A percentile compares a stretch with the other conserved stretches of the same genome.
Evolutionary conservation across 495 filamentous ascomycete species (phyloP).

Genomic region (Podospora anserina): DNA sequence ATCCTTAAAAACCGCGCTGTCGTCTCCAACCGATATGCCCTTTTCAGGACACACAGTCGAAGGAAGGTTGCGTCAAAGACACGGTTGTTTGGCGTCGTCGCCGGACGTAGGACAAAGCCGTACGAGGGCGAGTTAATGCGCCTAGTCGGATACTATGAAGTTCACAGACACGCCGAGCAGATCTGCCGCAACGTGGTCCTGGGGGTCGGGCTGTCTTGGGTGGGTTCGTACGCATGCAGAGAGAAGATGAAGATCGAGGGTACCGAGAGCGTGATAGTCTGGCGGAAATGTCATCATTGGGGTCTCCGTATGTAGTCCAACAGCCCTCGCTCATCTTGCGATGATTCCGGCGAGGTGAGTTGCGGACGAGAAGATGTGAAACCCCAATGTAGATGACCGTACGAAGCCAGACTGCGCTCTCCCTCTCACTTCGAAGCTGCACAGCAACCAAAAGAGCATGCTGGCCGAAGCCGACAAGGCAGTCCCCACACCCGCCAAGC

Average conservation of each 20-base stretch:
- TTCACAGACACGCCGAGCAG: constrained; percentile 37
- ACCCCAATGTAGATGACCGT: constrained; percentile 37
- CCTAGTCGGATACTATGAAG: constrained; percentile 55
- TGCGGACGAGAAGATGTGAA: constrained; percentile 18
- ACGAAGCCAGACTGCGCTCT: constrained; percentile 42
- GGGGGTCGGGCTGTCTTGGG: constrained; percentile 28
- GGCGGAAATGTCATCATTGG: constrained; percentile 30
- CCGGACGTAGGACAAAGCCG: constrained; percentile 44
- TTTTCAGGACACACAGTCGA: constrained; percentile 32
- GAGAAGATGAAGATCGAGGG: constrained; percentile 25
- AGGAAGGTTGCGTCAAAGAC: constrained; percentile 35
- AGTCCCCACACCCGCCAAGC: constrained; percentile 19
- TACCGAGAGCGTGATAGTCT: constrained; percentile 36
- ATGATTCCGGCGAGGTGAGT: constrained; percentile 47
- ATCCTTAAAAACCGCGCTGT: constrained; percentile 74
- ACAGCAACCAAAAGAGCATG: constrained; percentile 18
- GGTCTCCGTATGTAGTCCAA: constrained; percentile 41
- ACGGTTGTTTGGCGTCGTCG: constrained; percentile 60
- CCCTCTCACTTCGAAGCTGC: constrained; percentile 29
- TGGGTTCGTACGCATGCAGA: constrained; percentile 29
- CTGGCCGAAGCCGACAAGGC: constrained; percentile 32
- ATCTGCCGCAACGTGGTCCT: constrained; percentile 44
- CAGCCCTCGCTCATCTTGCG: constrained; percentile 37
- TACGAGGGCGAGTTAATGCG: constrained; percentile 72
- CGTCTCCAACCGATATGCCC: constrained; percentile 41